Conservation (phyloP, 2,329 filamentous ascomycete genomes). For the Ophiostoma angusticollis region DNA sequence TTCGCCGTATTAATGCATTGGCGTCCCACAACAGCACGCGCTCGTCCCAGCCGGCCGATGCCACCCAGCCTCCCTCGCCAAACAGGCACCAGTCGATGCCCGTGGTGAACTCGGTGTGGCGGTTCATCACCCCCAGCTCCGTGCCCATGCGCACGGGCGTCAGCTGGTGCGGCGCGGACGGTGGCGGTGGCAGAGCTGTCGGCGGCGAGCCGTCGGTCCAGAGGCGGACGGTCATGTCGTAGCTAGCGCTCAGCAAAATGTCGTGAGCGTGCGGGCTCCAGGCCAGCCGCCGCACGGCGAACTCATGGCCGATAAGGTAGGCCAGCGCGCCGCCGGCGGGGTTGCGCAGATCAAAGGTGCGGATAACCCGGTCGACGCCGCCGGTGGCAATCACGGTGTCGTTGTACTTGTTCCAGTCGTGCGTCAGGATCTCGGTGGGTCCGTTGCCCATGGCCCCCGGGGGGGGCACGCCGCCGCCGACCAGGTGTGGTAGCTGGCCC, state of each 20-base stretch:
- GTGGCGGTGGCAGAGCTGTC: constrained; percentile 19
- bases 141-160: constrained; percentile 39
- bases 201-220: constrained; percentile 64
- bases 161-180: constrained; percentile 14
- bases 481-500: constrained; percentile 16
- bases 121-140: constrained; percentile 77
- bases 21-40: constrained; percentile 86
- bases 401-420: constrained; percentile 99
- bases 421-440: constrained; percentile 78
- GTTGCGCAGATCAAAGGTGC: constrained; percentile 81
- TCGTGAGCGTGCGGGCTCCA: constrained; percentile 95
- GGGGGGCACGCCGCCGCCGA: constrained; percentile 11
- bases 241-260: constrained; percentile 76
- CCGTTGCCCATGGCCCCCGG: constrained; percentile 27
- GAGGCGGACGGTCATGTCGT: constrained; percentile 93
- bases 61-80: constrained; percentile 88
- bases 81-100: constrained; percentile 98
- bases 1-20: constrained; percentile 30
- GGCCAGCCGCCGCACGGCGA: constrained; percentile 70
- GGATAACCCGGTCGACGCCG: constrained; percentile 75
- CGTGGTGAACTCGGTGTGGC: constrained; percentile 90
- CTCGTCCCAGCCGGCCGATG: constrained; percentile 91
- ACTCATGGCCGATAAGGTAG: constrained; percentile 74
- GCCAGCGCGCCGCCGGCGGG: constrained; percentile 59
- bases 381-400: constrained; percentile 73